Conservation (phyloP, 768 basidiomycete genomes). For the Sutorius australiensis region DNA sequence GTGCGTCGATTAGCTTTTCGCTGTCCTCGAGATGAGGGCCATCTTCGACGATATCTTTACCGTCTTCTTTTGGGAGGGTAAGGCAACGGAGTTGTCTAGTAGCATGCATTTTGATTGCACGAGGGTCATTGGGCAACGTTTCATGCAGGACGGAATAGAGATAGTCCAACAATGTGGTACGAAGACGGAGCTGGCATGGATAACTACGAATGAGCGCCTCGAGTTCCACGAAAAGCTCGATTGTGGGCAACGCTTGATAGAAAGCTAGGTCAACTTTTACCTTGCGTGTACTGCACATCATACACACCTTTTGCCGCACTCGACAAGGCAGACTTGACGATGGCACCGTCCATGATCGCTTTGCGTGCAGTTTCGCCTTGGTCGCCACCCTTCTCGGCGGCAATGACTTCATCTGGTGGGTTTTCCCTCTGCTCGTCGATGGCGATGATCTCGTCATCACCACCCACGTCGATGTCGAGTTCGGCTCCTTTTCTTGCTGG, state of each 20-base stretch:
- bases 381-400: slow-evolving; percentile 38
- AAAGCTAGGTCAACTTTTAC: slow-evolving; percentile 8
- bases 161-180: slow-evolving; percentile 39
- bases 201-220: slow-evolving; percentile 41
- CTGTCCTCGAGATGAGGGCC: slow-evolving; percentile 8
- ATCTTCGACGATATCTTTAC: slow-evolving; percentile 4
- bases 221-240: slow-evolving; percentile 41
- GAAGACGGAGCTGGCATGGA: slow-evolving; percentile 39
- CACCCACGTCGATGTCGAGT: slow-evolving; percentile 23
- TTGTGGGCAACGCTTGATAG: slow-evolving; percentile 36
- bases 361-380: slow-evolving; percentile 55
- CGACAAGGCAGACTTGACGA: slow-evolving; percentile 72
- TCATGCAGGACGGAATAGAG: slow-evolving; percentile 40
- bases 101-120: slow-evolving; percentile 38
- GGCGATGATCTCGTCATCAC: slow-evolving; percentile 9
- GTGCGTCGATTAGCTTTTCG: slow-evolving; percentile 27
- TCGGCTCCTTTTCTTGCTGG: slow-evolving; percentile 20
- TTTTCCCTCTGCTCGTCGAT: slow-evolving; percentile 22
- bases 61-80: slow-evolving; percentile 24
- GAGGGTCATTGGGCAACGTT: slow-evolving; percentile 35
- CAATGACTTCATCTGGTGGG: slow-evolving; percentile 26
- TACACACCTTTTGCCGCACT: slow-evolving; percentile 68
- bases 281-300: slow-evolving; percentile 11
- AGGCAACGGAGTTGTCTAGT: slow-evolving; percentile 33
- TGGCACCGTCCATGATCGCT: slow-evolving; percentile 73